Conservation (phyloP, 306 rosid species). For the Carpinus viminea region DNA sequence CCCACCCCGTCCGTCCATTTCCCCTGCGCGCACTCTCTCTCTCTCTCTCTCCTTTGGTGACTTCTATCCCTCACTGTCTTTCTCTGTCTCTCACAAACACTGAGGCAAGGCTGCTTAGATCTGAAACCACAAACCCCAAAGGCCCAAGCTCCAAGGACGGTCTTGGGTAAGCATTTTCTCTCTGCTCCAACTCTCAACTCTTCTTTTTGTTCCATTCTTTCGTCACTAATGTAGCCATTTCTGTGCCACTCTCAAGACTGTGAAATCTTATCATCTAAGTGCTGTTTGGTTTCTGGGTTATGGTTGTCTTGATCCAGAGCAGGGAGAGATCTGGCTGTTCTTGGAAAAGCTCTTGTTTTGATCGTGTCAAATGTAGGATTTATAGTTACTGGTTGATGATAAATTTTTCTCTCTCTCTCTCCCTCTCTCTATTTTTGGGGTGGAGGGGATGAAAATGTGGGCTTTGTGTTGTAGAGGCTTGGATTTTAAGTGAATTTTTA, state of each 20-base stretch:
- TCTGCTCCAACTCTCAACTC: background rate
- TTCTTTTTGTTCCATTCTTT: background rate
- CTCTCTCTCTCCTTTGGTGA: background rate
- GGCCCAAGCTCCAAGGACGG: constrained; percentile 19
- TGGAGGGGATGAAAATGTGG: constrained; percentile 1
- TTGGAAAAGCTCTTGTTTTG: background rate
- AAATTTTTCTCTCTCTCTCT: too few species aligned
- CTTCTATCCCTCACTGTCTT: background rate
- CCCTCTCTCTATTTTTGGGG: background rate
- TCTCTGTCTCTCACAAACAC: constrained; percentile 14
- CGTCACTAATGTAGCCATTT: background rate
- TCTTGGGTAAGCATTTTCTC: constrained; percentile 34
- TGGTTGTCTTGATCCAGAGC: constrained; percentile 9
- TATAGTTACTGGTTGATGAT: constrained; percentile 1
- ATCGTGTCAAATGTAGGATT: constrained; percentile 9
- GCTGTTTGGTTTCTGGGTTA: background rate
- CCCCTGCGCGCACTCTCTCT: background rate
- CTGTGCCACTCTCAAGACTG: background rate
- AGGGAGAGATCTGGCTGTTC: constrained; percentile 21
- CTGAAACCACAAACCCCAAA: constrained; percentile 31
- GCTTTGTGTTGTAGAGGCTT: constrained; percentile 11
- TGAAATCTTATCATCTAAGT: background rate
- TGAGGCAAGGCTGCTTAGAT: constrained; percentile 34
- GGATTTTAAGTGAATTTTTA: constrained; percentile 18
- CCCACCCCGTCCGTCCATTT: constrained; percentile 17